Conservation (phyloP, 176 grass and related monocot genomes). For the Luzula sylvatica region DNA sequence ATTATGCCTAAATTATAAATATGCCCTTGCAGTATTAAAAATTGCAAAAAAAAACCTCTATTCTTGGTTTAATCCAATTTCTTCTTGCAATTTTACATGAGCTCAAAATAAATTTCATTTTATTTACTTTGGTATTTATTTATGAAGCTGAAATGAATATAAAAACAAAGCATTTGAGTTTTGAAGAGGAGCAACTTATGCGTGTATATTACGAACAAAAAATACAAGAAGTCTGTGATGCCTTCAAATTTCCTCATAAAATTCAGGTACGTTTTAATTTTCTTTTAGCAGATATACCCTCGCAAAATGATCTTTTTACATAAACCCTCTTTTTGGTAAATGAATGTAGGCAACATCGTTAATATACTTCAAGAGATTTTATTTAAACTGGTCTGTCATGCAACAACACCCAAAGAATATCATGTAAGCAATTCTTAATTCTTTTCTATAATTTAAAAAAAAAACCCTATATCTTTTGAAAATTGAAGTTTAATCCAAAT, state of each 20-base stretch:
- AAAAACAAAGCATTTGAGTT: slow-evolving; percentile 48
- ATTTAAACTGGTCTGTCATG: slow-evolving; percentile 91
- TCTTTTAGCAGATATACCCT: no score
- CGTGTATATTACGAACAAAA: slow-evolving; percentile 90
- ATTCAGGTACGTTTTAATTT: slow-evolving; percentile 52
- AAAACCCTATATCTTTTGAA: background rate
- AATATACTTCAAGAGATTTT: slow-evolving; percentile 98
- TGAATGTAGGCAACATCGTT: slow-evolving; percentile 75
- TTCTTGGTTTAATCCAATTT: background rate
- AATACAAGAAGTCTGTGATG: slow-evolving; percentile 89
- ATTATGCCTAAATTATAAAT: background rate
- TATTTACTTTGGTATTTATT: no score
- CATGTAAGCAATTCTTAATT: slow-evolving; percentile 52
- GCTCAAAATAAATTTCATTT: slow-evolving; percentile 8
- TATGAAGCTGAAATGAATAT: slow-evolving; percentile 36
- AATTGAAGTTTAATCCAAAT: background rate
- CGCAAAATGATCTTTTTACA: background rate
- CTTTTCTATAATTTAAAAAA: background rate
- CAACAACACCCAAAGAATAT: slow-evolving; percentile 97
- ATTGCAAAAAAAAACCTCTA: background rate
- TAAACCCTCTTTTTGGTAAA: background rate
- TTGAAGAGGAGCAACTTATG: slow-evolving; percentile 74
- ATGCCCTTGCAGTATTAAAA: slow-evolving; percentile 1
- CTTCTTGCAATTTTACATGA: background rate
- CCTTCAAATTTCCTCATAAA: slow-evolving; percentile 95